A percentile compares a stretch with the other conserved stretches of the same genome.
Evolutionary conservation across 1,139 yeast genomes (phyloP).

Genomic region (Debaryomycetaceae sp.): DNA sequence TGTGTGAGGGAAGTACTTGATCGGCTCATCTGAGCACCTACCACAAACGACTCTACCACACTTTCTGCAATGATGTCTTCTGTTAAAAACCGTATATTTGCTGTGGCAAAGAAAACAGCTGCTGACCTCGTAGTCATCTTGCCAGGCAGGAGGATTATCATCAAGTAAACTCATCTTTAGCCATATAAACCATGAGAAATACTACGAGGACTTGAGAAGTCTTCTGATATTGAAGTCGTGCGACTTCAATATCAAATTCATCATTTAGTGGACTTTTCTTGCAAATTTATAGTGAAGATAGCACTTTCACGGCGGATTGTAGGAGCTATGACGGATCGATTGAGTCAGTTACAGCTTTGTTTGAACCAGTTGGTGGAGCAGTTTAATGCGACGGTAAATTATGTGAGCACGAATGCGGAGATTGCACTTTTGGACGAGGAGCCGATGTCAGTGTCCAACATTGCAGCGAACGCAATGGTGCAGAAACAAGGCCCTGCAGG

Average conservation of each 20-base stretch:
- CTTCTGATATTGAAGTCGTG: neutral
- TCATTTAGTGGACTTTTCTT: neutral
- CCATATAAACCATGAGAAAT: neutral
- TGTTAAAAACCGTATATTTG: conserved; percentile 59
- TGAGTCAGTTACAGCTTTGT: conserved; percentile 89
- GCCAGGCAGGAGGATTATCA: conserved; percentile 50
- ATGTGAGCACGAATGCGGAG: conserved; percentile 57
- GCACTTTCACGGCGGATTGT: neutral
- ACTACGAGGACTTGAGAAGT: neutral
- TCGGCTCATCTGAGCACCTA: conserved; percentile 51
- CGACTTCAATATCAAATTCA: neutral
- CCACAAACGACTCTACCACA: conserved; percentile 81
- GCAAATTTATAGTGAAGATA: neutral
- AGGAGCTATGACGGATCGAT: conserved; percentile 65
- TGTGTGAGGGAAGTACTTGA: conserved; percentile 41
- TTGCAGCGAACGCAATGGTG: conserved; percentile 48
- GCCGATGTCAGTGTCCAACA: conserved; percentile 35
- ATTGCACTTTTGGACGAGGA: conserved; percentile 39
- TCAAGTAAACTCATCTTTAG: neutral
- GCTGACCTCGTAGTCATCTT: conserved; percentile 60
- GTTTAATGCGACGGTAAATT: conserved; percentile 85
- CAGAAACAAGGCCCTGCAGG: conserved; percentile 25
- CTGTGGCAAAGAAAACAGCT: conserved; percentile 63
- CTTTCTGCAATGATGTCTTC: conserved; percentile 90
- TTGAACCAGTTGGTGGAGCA: conserved; percentile 90